Percentiles rank a stretch among this genome's conserved stretches.
These are phyloP conservation scores for Hymenochaete sp. DNA, from an alignment of 1,284 basidiomycete genomes.

Conservation along the genomic window DNA sequence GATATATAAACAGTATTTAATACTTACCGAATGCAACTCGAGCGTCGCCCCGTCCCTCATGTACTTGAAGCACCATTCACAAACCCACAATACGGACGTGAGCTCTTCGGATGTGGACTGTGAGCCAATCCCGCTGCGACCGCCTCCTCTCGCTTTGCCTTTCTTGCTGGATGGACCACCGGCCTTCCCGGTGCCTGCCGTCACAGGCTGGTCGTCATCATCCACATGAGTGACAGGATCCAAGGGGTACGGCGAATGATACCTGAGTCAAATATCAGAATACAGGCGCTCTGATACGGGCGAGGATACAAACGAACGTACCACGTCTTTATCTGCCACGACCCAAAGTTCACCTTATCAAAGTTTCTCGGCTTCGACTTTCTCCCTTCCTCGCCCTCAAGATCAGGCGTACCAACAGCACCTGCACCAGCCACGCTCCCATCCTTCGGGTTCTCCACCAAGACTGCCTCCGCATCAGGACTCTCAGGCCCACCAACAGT, in stretches of 20 bases:
- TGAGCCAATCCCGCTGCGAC: background rate
- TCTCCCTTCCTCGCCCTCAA: too few species aligned
- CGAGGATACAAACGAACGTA: conserved; percentile 29
- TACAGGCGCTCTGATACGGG: background rate
- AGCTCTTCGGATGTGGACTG: conserved; percentile 29
- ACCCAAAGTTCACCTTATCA: conserved; percentile 66
- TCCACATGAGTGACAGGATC: conserved; percentile 25
- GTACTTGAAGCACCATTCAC: conserved; percentile 95
- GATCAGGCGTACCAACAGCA: too few species aligned
- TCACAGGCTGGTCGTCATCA: conserved; percentile 14
- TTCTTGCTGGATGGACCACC: conserved; percentile 2
- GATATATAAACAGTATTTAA: conserved; percentile 3
- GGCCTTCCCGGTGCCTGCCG: background rate
- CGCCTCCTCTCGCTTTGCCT: conserved; percentile 1
- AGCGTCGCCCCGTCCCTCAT: conserved; percentile 69
- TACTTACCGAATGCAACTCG: conserved; percentile 66
- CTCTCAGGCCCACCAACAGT: conserved; percentile 17
- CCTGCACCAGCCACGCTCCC: too few species aligned
- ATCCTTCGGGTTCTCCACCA: conserved; percentile 66
- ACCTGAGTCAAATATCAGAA: conserved; percentile 23
- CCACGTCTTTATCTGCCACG: conserved; percentile 76
- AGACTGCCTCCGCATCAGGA: conserved; percentile 30
- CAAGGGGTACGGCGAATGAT: conserved; percentile 34
- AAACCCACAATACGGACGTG: conserved; percentile 69
- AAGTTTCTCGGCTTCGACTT: conserved; percentile 67